Base-by-base conservation (phyloP, 2,329 filamentous ascomycete species). In the Claviceps sp. region DNA sequence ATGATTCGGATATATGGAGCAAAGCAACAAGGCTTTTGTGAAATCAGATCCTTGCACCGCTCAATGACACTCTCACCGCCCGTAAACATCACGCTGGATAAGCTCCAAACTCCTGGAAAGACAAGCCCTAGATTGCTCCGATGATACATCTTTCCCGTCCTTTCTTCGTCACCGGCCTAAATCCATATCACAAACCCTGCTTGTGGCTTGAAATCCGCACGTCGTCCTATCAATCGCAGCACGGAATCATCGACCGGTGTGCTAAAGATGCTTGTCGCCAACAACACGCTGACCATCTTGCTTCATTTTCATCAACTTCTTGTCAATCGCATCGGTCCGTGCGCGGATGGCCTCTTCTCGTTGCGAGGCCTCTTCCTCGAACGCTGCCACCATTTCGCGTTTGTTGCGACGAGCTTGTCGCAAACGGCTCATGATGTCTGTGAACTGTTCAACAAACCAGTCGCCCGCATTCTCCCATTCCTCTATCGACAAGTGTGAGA, bases 391-490 rank as follows among this genome's bases (percentile, higher is more conserved):
- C 54, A 74, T 65, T 42, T 66, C 62, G 48, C 78, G 71, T 64
- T 78, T 80, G 14, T 64, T 65, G 53, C 70, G 70, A 9, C 78
- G 70, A 20, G 73, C 69, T 49, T 72, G 67, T 54, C 70, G 72
- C 55, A 81, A 62, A 50, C 65, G 67, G 54, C 69, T 64, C 61
- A 79, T 70, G 43, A 81, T 64, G 3, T 67, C 66, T 7, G 70
- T 65, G 55, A 82, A 81, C 55, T 72, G 74, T 44, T 72, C 71
- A 22, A 79, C 65, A 52, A 82, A 79, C 78, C 78, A 82, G 56
- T 81, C 77, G 5, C 78, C 78, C 1, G 77, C 72, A 14, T 72
- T 67, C 57, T 82, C 78, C 78, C 78, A 82, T 50, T 81, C 78
- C 16, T 70, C 65, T 14, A 80, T 67, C 1, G 73, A 64, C 70